Evolutionary conservation across 2,329 filamentous ascomycete species (phyloP), one percentile per base, ranked within the genome.

Genomic region (Herpotrichia juniperi): DNA sequence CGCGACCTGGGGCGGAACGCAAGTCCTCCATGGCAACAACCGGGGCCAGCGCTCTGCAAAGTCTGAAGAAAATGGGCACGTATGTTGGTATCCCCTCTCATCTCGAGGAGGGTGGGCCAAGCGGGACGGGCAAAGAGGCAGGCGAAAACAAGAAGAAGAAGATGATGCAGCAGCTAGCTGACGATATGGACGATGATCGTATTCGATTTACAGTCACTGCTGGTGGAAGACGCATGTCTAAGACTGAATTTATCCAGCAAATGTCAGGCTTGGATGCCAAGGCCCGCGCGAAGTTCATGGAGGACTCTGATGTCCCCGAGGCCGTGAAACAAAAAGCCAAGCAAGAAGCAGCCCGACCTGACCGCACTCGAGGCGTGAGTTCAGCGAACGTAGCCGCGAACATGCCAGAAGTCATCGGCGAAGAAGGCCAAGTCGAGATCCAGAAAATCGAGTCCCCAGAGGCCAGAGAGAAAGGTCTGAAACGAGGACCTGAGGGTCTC

Each of bases 201-300:
- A 86, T 93, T 49, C 84, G 90, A 12, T 93, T 93, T 73, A 92
- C 87, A 1, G 89, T 93, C 57, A 85, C 83, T 39, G 85, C 87
- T 28, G 83, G 86, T n/a, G 88, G 88, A 5, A 80, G 82, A 55
- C 84, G 90, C 42, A 88, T 94, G 84, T 92, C 83, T 56, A 93
- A 93, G 74, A 85, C 87, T 4, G 89, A 92, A 65, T 93, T 94
- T 67, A 85, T 94, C 54, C 79, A 82, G 42, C 86, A 91, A 67
- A 87, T 94, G 66, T 84, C 86, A 58, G 83, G 86, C 57, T 79
- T 93, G 53, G 89, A 93, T 67, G 83, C 84, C 21, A 84, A 84
- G 64, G 84, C 86, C 12, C 81, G 83, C 31, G 80, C 78, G 12
- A 78, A 76, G 42, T 72, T 77, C 24, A 73, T 81, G 6, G 78